Evolutionary conservation across 2,329 filamentous ascomycete genomes (phyloP).

Genomic region (Simplicillium sp.): DNA sequence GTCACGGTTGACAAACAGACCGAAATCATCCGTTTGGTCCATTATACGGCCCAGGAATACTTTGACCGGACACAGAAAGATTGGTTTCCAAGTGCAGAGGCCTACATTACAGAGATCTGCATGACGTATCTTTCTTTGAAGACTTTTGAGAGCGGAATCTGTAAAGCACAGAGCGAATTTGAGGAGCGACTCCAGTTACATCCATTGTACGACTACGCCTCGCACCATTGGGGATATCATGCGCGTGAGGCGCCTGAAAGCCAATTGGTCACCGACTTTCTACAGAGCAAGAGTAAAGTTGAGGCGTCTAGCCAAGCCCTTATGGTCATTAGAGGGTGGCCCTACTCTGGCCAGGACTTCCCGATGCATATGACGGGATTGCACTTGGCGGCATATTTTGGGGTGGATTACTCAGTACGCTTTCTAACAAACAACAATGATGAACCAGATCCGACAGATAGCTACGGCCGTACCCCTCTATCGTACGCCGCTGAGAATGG

Average conservation of each 20-base stretch:
- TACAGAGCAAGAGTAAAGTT: background rate
- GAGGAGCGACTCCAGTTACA: slow-evolving; percentile 12
- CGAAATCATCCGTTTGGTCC: slow-evolving; percentile 27
- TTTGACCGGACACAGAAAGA: slow-evolving; percentile 17
- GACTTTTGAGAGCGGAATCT: slow-evolving; percentile 14
- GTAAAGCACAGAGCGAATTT: slow-evolving; percentile 10
- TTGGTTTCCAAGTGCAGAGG: slow-evolving; percentile 21
- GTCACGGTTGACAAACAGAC: slow-evolving; percentile 29
- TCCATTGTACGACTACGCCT: slow-evolving; percentile 18
- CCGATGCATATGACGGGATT: background rate
- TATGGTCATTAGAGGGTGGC: background rate
- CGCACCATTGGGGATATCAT: slow-evolving; percentile 21
- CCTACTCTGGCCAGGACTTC: background rate
- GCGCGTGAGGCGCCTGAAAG: slow-evolving; percentile 7
- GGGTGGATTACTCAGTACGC: background rate
- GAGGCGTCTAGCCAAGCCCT: background rate
- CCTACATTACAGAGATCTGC: slow-evolving; percentile 19
- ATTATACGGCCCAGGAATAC: slow-evolving; percentile 37
- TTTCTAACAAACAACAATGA: background rate
- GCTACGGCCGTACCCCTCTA: background rate
- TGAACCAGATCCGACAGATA: background rate
- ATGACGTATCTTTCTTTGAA: slow-evolving; percentile 25
- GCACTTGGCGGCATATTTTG: background rate
- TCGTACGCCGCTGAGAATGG: too few species aligned
- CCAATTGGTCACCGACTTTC: too few species aligned